phyloP scores from a whole-genome alignment of 2,329 filamentous ascomycete genomes.

The Metarhizium robertsii region DNA sequence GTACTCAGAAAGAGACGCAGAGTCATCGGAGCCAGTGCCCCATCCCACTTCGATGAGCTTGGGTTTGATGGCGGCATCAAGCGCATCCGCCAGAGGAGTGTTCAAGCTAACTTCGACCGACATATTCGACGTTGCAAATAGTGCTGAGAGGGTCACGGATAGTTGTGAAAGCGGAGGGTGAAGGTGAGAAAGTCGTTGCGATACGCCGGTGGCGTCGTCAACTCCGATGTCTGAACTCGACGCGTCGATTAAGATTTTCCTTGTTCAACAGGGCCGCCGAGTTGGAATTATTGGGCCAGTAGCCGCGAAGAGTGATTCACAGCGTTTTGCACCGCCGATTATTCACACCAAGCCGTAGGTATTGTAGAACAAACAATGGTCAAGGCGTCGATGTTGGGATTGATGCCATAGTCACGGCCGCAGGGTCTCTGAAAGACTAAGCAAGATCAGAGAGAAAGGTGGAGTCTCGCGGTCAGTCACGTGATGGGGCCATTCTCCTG shows the following conservation, averaged over 20 bases:
- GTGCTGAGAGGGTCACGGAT: neutral
- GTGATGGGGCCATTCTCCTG: slow-evolving; percentile 10
- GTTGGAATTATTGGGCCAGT: neutral
- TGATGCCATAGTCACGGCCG: neutral
- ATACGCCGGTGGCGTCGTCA: slow-evolving; percentile 7
- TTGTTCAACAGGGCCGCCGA: neutral
- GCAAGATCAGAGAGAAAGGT: slow-evolving; percentile 18
- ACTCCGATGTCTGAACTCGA: neutral
- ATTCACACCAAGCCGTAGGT: neutral
- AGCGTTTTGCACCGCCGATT: too few relatives aligned
- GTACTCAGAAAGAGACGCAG: slow-evolving; percentile 85
- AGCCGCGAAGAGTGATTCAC: neutral
- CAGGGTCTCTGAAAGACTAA: neutral
- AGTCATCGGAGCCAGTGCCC: slow-evolving; percentile 68
- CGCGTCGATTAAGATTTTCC: slow-evolving; percentile 2
- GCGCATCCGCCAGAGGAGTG: slow-evolving; percentile 75
- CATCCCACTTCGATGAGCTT: slow-evolving; percentile 92
- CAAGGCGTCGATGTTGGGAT: neutral
- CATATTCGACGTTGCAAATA: slow-evolving; percentile 43
- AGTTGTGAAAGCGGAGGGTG: neutral
- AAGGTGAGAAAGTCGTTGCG: neutral
- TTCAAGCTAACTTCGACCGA: slow-evolving; percentile 66
- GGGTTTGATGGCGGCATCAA: slow-evolving; percentile 74
- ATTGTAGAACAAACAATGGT: neutral
- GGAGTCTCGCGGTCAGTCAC: slow-evolving; percentile 16